These are phyloP conservation scores for Boletellus emodensis DNA, from an alignment of 768 basidiomycete genomes.

Conservation along the genomic window DNA sequence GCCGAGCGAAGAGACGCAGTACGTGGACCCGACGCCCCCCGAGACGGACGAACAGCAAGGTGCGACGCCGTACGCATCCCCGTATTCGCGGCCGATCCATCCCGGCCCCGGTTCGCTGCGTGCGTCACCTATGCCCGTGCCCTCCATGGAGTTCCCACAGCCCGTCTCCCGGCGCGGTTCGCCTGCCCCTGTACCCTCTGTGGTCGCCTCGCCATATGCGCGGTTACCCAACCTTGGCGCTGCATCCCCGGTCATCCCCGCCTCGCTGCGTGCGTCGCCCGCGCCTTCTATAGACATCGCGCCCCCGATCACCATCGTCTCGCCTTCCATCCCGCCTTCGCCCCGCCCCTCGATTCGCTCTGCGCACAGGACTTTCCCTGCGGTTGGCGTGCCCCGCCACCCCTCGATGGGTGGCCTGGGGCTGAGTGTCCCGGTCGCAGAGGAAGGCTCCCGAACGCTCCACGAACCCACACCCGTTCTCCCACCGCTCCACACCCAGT, in stretches of 20 bases:
- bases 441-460: slow-evolving; percentile 18
- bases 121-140: slow-evolving; percentile 1
- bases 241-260: background rate
- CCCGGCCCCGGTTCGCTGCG: background rate
- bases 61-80: slow-evolving; percentile 16
- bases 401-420: background rate
- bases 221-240: background rate
- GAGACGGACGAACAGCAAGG: slow-evolving; percentile 20
- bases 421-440: background rate
- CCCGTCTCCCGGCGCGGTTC: background rate
- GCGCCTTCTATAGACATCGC: background rate
- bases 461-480: slow-evolving; percentile 6
- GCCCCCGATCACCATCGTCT: slow-evolving; percentile 15
- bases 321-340: slow-evolving; percentile 12
- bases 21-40: slow-evolving; percentile 11
- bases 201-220: slow-evolving; percentile 7
- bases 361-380: background rate
- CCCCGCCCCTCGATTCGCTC: slow-evolving; percentile 10
- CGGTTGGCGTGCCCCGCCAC: background rate
- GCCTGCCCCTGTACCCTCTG: background rate
- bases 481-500: background rate
- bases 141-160: background rate
- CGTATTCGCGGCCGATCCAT: slow-evolving; percentile 6
- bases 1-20: slow-evolving; percentile 12
- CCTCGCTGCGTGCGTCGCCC: background rate